These are phyloP conservation scores for Blastomyces gilchristii DNA, from an alignment of 2,329 filamentous ascomycete species.

Conservation along the genomic window DNA sequence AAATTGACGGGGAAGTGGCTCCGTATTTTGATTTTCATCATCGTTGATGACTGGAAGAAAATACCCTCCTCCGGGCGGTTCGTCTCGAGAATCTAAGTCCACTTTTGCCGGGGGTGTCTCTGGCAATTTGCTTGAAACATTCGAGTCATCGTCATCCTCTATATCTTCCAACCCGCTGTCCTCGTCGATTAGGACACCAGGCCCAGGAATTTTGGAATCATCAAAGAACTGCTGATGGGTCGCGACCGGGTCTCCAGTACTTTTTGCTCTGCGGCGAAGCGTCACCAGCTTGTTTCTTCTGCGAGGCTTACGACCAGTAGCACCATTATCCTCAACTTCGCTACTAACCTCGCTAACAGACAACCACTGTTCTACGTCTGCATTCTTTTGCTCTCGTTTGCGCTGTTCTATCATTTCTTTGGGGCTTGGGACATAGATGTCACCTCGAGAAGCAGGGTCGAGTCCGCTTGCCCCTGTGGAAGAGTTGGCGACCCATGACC, in stretches of 20 bases:
- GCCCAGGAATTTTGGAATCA: slow-evolving; percentile 40
- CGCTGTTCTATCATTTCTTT: slow-evolving; percentile 42
- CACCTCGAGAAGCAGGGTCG: slow-evolving; percentile 37
- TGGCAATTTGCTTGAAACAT: slow-evolving; percentile 22
- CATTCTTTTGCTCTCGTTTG: slow-evolving; percentile 41
- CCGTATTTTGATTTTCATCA: slow-evolving; percentile 20
- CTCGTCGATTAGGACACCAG: slow-evolving; percentile 40
- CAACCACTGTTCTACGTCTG: slow-evolving; percentile 46
- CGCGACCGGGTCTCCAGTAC: slow-evolving; percentile 27
- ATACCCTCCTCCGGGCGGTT: slow-evolving; percentile 18
- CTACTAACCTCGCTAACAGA: slow-evolving; percentile 41
- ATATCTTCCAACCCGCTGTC: slow-evolving; percentile 28
- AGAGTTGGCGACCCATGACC: slow-evolving; percentile 36
- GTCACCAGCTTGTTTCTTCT: slow-evolving; percentile 18
- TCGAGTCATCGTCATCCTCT: slow-evolving; percentile 25
- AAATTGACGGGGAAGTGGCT: slow-evolving; percentile 30
- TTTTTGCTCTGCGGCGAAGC: slow-evolving; percentile 39
- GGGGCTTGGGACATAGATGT: slow-evolving; percentile 38
- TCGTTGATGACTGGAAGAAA: slow-evolving; percentile 19
- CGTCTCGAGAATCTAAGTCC: slow-evolving; percentile 19
- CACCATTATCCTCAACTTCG: slow-evolving; percentile 25
- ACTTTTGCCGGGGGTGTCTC: slow-evolving; percentile 21
- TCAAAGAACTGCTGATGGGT: slow-evolving; percentile 19
- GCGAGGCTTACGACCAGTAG: slow-evolving; percentile 12
- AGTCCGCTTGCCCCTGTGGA: slow-evolving; percentile 37